These are phyloP conservation scores for Fraxinus sp. DNA, from an alignment of 305 asterid species.

Conservation along the genomic window DNA sequence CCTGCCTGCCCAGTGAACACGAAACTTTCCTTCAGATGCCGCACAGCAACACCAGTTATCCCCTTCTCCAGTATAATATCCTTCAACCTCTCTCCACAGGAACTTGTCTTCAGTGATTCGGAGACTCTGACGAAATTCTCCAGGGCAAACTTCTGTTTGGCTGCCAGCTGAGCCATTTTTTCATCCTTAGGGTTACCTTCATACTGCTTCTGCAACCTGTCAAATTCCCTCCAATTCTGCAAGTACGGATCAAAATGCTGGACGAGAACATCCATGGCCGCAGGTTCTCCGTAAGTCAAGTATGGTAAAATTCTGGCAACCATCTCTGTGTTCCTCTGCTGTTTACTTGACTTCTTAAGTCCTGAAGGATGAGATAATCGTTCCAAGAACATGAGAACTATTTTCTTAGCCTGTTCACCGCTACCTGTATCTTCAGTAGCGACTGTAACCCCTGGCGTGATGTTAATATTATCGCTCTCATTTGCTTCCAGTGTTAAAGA, in stretches of 20 bases:
- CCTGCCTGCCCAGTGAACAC: constrained; percentile 74
- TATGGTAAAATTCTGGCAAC: constrained; percentile 98
- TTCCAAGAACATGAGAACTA: constrained; percentile 91
- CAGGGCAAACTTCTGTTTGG: constrained; percentile 83
- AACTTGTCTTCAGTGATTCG: constrained; percentile 91
- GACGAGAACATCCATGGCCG: constrained; percentile 94
- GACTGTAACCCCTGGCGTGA: constrained; percentile 74
- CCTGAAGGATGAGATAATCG: constrained; percentile 94
- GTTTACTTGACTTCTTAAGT: constrained; percentile 84
- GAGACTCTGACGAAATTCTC: constrained; percentile 97
- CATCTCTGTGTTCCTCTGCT: constrained; percentile 99
- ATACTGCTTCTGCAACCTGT: constrained; percentile 63
- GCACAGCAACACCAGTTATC: constrained; percentile 76
- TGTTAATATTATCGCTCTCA: constrained; percentile 81
- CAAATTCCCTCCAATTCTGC: constrained; percentile 83
- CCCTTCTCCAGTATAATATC: constrained; percentile 96
- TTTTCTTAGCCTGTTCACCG: constrained; percentile 97
- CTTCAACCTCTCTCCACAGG: constrained; percentile 96
- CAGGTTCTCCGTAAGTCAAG: constrained; percentile 97
- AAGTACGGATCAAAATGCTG: constrained; percentile 95
- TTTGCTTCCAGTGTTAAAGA: constrained; percentile 94
- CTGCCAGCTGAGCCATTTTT: constrained; percentile 64
- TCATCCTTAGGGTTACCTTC: constrained; percentile 84
- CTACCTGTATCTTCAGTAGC: constrained; percentile 86
- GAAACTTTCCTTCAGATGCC: constrained; percentile 77